phyloP scores from a whole-genome alignment of 2,329 filamentous ascomycete genomes.

The Ophiocordyceps robertsii region DNA sequence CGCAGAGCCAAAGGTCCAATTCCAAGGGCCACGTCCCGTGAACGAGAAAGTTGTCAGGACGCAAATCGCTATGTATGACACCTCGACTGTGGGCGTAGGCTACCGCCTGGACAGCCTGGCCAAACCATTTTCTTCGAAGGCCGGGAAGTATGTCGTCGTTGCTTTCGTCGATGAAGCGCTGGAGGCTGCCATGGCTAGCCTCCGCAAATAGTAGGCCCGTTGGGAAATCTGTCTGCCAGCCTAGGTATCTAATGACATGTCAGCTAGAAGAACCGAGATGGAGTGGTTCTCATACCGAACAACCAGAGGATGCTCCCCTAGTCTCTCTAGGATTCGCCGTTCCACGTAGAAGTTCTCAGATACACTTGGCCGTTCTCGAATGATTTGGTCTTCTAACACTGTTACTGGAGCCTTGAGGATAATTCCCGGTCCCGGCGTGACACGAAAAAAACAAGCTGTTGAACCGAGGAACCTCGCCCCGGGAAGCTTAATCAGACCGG shows the following conservation, averaged over 20 bases:
- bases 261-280: background rate
- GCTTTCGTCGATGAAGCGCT: background rate
- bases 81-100: background rate
- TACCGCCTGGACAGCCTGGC: background rate
- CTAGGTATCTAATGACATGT: background rate
- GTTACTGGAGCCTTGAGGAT: constrained; percentile 4
- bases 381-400: constrained; percentile 1
- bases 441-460: constrained; percentile 6
- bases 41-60: constrained; percentile 1
- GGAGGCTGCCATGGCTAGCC: background rate
- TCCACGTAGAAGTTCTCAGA: constrained; percentile 3
- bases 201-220: background rate
- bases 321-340: constrained; percentile 3
- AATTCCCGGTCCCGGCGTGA: constrained; percentile 2
- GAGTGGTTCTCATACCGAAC: constrained; percentile 1
- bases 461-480: constrained; percentile 4
- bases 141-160: background rate
- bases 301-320: constrained; percentile 4
- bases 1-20: constrained; percentile 1
- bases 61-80: constrained; percentile 1
- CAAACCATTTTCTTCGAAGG: background rate
- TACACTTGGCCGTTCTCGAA: constrained; percentile 2
- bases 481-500: constrained; percentile 3
- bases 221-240: background rate
- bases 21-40: background rate